Base-by-base conservation (phyloP, 2,329 filamentous ascomycete genomes). In the Neonectria coccinea region DNA sequence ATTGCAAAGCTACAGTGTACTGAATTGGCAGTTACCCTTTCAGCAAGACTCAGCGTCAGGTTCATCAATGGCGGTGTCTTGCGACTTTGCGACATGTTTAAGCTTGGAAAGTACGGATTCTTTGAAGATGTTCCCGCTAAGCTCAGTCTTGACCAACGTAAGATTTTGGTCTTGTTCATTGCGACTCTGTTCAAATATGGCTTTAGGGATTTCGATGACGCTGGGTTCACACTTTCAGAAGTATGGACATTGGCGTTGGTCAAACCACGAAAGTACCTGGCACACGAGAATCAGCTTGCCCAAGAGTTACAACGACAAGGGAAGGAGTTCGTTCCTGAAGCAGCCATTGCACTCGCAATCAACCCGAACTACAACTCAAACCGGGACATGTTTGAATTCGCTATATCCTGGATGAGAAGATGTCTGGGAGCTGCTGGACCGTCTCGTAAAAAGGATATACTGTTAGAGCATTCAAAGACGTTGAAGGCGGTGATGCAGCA, bases 171-270 rank as follows among this genome's bases (percentile, higher is more conserved):
- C 1, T 78, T 89, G 8, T 89, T 89, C 68, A 73, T 88, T 25
- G 77, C 81, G 2, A 81, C 79, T 1, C 75, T 90, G 9, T 74
- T 88, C 20, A 81, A 83, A 59, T 76, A 82, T 52, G 78, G 79
- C 8, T 73, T 85, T 20, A 78, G 83, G 39, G 81, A 85, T 56
- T 84, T 86, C 64, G 78, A 78, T 64, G 78, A 84, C 42, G 70
- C 84, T 3, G 81, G 78, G 2, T 77, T 80, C n/a, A 82, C 79
- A 9, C 71, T 85, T 10, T 75, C 84, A 5, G 82, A 85, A 44
- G 74, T 88, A n/a, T 89, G 88, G 83, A 69, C 86, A 45, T 70
- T 84, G 20, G 80, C 83, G 8, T 77, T 89, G 50, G 80, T 83
- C 45, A 86, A 86, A 68, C 86, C 88, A 5, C 76, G 70, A 3